Base-by-base conservation (phyloP, 495 filamentous ascomycete species). In the Bacidia rubella region DNA sequence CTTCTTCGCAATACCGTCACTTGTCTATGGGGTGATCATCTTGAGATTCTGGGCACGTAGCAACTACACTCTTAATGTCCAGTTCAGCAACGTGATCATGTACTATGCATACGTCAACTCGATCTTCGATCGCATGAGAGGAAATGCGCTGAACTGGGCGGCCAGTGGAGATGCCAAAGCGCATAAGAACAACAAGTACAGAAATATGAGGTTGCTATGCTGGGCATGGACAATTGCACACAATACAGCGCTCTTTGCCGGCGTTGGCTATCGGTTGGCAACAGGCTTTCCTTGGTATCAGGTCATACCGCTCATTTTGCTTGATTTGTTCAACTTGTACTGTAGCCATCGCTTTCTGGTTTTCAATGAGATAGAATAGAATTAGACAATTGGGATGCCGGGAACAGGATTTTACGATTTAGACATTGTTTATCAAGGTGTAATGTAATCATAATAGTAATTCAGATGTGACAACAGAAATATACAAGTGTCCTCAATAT, bases 151-250 rank as follows among this genome's bases (percentile, higher is more conserved):
- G 24, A 41, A 27, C 32, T 63, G 62, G 62, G 54, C 51, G 1
- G 58, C 61, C 2, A 58, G 44, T n/a, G 57, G 60, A 29, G 60
- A 57, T 32, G 46, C 41, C 15, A 61, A 61, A 47, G 54, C 53
- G 22, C 58, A 61, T 32, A 57, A 55, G 45, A 63, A 57, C 49
- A 55, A 57, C 27, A 57, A 60, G 39, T 63, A 63, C 40, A 46
- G 62, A 24, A 63, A 62, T 46, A 63, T 65, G 62, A 26, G 61
- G 3, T 51, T 63, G 26, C 47, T 63, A 11, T 44, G 48, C 41
- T 59, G 56, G 54, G 47, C 32, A n/a, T 65, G 61, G 62, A 59
- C 55, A 19, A 45, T 63, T 40, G 54, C 54, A 5, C 47, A 50
- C 32, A 41, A 56, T 15, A 53, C 35, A 17, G 52, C 26, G 11